Evolutionary conservation across 345 rosid genomes (phyloP).

Genomic region (Mangifera indica): DNA sequence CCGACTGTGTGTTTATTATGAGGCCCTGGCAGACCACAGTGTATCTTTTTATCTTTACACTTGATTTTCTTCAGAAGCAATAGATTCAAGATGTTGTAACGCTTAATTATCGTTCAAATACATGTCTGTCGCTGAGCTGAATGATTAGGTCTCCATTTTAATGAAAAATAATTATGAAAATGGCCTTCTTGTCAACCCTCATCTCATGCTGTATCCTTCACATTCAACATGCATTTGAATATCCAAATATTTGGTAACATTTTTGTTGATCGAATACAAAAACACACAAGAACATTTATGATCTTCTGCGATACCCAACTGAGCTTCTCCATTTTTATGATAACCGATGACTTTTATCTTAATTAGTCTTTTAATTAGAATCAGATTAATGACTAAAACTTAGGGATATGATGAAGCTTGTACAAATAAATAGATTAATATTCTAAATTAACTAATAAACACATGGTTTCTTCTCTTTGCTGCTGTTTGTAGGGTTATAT

Average conservation of each 20-base stretch:
- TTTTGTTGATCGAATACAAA: not conserved
- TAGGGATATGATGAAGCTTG: not conserved
- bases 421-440: too few relatives aligned
- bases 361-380: not conserved
- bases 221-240: too few relatives aligned
- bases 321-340: constrained; percentile 4
- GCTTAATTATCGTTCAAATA: constrained; percentile 1
- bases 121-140: not conserved
- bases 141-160: not conserved
- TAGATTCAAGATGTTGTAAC: not conserved
- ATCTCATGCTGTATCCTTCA: too few relatives aligned
- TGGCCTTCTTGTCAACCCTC: not conserved
- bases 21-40: too few relatives aligned
- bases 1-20: too few relatives aligned
- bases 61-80: not conserved
- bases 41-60: not conserved
- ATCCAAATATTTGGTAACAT: not conserved
- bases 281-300: too few relatives aligned
- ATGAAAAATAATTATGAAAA: too few relatives aligned
- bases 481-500: too few relatives aligned
- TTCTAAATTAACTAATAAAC: too few relatives aligned
- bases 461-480: too few relatives aligned
- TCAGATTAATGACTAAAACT: not conserved
- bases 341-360: not conserved
- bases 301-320: too few relatives aligned